Percentiles rank a stretch among this genome's conserved stretches.
These are phyloP conservation scores for Daedaleopsis sinensis DNA, from an alignment of 768 basidiomycete genomes.

Conservation along the genomic window DNA sequence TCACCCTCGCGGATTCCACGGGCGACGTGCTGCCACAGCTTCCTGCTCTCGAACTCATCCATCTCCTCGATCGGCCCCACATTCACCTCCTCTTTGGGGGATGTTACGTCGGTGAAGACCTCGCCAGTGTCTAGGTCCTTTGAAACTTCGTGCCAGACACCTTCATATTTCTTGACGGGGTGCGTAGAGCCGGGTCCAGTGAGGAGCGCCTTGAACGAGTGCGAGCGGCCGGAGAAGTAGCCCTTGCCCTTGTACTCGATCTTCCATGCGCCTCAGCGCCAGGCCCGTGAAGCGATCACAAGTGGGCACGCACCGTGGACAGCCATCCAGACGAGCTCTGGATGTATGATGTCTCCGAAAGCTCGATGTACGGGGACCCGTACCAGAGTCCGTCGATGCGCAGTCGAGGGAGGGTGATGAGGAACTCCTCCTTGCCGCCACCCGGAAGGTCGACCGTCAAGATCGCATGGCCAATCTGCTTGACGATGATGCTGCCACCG, in stretches of 20 bases:
- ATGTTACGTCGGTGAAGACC: constrained; percentile 77
- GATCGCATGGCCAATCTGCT: constrained; percentile 93
- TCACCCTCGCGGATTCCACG: constrained; percentile 91
- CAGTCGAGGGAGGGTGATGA: constrained; percentile 91
- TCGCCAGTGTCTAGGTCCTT: constrained; percentile 51
- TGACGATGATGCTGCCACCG: constrained; percentile 79
- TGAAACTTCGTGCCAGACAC: constrained; percentile 77
- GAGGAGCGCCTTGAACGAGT: constrained; percentile 88
- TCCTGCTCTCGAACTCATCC: constrained; percentile 85
- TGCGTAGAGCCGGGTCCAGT: constrained; percentile 46
- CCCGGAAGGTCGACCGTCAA: constrained; percentile 66
- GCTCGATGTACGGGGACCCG: constrained; percentile 91
- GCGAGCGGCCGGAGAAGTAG: constrained; percentile 84
- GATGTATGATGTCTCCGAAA: constrained; percentile 82
- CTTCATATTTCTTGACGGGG: constrained; percentile 64
- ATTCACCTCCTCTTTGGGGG: constrained; percentile 74
- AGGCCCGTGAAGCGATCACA: neutral
- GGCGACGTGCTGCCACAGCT: constrained; percentile 83
- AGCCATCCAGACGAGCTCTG: constrained; percentile 63
- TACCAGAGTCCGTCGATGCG: constrained; percentile 94
- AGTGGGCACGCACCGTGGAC: constrained; percentile 43
- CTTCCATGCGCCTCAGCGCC: constrained; percentile 8
- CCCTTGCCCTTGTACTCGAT: constrained; percentile 98
- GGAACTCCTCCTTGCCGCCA: constrained; percentile 67
- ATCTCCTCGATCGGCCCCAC: constrained; percentile 63